phyloP scores from a whole-genome alignment of 23 red algal genomes.

The Gracilaria gracilis region DNA sequence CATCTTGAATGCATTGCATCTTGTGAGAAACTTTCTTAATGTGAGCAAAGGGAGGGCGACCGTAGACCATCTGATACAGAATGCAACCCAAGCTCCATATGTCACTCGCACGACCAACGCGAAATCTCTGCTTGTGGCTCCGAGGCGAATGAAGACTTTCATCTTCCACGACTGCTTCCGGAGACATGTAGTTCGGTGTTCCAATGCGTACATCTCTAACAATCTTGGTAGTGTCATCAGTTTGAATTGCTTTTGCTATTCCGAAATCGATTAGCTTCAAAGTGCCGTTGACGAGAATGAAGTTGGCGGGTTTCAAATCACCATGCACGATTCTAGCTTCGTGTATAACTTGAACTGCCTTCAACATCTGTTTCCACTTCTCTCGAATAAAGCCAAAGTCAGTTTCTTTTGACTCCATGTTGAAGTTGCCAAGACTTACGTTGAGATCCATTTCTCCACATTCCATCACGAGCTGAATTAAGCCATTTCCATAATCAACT shows the following conservation, averaged over 20 bases:
- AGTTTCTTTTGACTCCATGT: slow-evolving; percentile 25
- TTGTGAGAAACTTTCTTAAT: slow-evolving; percentile 88
- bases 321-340: slow-evolving; percentile 92
- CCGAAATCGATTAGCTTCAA: slow-evolving; percentile 99
- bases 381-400: slow-evolving; percentile 82
- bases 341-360: slow-evolving; percentile 95
- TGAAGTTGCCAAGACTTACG: slow-evolving; percentile 39
- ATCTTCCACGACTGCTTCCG: slow-evolving; percentile 79
- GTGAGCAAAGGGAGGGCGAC: slow-evolving; percentile 89
- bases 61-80: slow-evolving; percentile 34
- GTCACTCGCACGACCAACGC: slow-evolving; percentile 89
- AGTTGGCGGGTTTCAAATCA: slow-evolving; percentile 99
- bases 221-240: slow-evolving; percentile 98
- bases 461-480: slow-evolving; percentile 94
- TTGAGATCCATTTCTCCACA: slow-evolving; percentile 94
- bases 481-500: slow-evolving; percentile 70
- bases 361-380: slow-evolving; percentile 98
- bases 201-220: slow-evolving; percentile 89
- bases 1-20: slow-evolving; percentile 90
- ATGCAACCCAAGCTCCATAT: slow-evolving; percentile 81
- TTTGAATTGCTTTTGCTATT: slow-evolving; percentile 93
- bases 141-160: neutral
- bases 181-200: slow-evolving; percentile 99
- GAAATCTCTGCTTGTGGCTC: slow-evolving; percentile 51
- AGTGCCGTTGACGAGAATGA: slow-evolving; percentile 89